Evolutionary conservation across 208 protist species (phyloP).

Genomic region (Leptomonas pyrrhocoris): DNA sequence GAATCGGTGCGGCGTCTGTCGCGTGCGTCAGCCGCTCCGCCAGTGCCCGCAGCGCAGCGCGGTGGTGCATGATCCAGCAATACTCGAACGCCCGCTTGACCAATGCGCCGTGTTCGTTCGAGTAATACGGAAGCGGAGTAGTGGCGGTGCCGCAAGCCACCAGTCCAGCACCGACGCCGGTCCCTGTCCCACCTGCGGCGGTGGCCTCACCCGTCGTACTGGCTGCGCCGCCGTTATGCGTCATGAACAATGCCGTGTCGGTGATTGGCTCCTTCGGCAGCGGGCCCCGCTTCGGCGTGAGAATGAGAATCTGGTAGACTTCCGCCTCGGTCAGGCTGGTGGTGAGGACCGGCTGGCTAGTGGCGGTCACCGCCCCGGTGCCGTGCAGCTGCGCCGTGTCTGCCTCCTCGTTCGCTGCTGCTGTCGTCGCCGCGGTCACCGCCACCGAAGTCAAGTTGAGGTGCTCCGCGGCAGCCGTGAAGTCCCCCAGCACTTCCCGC

Average conservation of each 20-base stretch:
- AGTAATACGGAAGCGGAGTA: slow-evolving; percentile 17
- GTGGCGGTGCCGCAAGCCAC: slow-evolving; percentile 10
- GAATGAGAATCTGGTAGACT: slow-evolving; percentile 21
- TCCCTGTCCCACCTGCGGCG: not conserved
- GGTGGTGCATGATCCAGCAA: slow-evolving; percentile 25
- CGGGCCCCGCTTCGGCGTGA: slow-evolving; percentile 17
- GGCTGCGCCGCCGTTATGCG: not conserved
- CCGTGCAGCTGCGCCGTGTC: slow-evolving; percentile 3
- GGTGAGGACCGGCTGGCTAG: not conserved
- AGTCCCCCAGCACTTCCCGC: not conserved
- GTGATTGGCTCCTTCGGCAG: slow-evolving; percentile 13
- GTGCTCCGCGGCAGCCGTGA: not conserved
- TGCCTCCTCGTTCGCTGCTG: not conserved
- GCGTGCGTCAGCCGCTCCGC: slow-evolving; percentile 12
- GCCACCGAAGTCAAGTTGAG: not conserved
- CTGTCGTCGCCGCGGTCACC: not conserved
- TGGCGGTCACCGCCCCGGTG: not conserved
- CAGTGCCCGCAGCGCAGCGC: not conserved
- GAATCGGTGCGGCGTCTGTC: slow-evolving; percentile 6
- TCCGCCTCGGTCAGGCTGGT: slow-evolving; percentile 22
- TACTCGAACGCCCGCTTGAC: slow-evolving; percentile 33
- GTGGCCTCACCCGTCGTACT: not conserved
- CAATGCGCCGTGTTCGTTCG: not conserved
- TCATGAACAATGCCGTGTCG: not conserved
- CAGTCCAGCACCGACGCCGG: not conserved